Conservation (phyloP, 257 asterid genomes). For the Lycium barbarum region DNA sequence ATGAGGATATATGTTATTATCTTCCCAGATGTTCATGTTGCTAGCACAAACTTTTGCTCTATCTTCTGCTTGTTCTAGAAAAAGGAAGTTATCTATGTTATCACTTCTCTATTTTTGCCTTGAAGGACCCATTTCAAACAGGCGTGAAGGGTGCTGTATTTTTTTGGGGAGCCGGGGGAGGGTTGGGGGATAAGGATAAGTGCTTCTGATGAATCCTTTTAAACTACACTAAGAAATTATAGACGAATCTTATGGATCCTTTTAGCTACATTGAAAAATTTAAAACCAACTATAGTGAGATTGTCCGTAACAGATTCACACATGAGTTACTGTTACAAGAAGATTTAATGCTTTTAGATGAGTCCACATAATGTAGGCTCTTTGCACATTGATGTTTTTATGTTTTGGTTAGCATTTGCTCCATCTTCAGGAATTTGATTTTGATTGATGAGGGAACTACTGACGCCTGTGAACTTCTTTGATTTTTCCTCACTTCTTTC, state of each 20-base stretch:
- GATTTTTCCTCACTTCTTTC: not conserved
- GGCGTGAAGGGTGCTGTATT: not conserved
- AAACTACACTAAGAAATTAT: not conserved
- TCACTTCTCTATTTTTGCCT: not conserved
- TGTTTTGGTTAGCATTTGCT: not conserved
- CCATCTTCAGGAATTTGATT: conserved; percentile 18
- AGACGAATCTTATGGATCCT: not conserved
- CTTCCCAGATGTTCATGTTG: conserved; percentile 1
- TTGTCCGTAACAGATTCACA: not conserved
- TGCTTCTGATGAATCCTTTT: not conserved
- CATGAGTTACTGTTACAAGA: conserved; percentile 7
- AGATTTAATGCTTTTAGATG: not conserved
- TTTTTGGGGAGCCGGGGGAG: not conserved
- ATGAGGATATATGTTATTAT: not conserved
- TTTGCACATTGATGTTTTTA: not conserved
- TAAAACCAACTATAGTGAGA: not conserved
- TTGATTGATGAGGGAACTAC: conserved; percentile 1
- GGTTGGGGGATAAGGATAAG: not conserved
- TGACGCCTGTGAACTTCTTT: not conserved
- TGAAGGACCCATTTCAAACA: conserved; percentile 3
- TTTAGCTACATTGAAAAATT: not conserved
- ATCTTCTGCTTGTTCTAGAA: not conserved
- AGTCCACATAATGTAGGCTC: conserved; percentile 7
- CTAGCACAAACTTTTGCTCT: conserved; percentile 3
- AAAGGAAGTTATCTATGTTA: conserved; percentile 12